Conservation (phyloP, 208 protist genomes). For the Crithidia brevicula region DNA sequence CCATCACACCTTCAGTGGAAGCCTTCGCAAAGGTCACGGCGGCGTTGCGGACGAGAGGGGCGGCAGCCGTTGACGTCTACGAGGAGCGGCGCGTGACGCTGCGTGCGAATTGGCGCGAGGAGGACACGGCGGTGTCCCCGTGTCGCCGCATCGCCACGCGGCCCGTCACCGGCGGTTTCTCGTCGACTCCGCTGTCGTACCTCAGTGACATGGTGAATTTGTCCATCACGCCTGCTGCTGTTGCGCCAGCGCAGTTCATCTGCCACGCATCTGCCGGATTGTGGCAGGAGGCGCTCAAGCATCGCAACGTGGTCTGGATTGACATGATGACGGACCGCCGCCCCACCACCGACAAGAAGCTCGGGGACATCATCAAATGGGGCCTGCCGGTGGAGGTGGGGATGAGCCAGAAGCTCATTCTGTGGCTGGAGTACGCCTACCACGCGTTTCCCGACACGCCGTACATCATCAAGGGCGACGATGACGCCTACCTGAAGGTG, state of each 20-base stretch:
- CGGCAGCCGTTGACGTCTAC: background rate
- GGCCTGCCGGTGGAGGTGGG: conserved; percentile 35
- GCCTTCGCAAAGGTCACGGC: background rate
- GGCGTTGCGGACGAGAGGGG: background rate
- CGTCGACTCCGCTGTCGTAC: background rate
- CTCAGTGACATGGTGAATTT: background rate
- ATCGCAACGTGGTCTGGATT: conserved; percentile 30
- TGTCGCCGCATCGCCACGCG: background rate
- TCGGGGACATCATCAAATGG: conserved; percentile 27
- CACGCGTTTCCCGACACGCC: conserved; percentile 22
- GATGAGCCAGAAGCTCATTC: conserved; percentile 37
- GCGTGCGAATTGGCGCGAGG: background rate
- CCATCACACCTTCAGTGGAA: background rate
- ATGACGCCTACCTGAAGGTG: conserved; percentile 48
- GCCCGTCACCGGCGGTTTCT: background rate
- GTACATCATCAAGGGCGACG: conserved; percentile 50
- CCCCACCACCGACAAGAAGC: conserved; percentile 25
- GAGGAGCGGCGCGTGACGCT: conserved; percentile 3
- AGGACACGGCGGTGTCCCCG: background rate
- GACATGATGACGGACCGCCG: conserved; percentile 31
- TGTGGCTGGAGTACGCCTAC: conserved; percentile 34
- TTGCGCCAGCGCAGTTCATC: background rate
- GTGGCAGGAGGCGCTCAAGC: conserved; percentile 30
- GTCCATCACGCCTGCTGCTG: conserved; percentile 6
- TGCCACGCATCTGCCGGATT: conserved; percentile 28